Percentiles rank a stretch among this genome's conserved stretches.
phyloP scores from a whole-genome alignment of 805 yeast species.

The Scheffersomyces ergatensis region DNA sequence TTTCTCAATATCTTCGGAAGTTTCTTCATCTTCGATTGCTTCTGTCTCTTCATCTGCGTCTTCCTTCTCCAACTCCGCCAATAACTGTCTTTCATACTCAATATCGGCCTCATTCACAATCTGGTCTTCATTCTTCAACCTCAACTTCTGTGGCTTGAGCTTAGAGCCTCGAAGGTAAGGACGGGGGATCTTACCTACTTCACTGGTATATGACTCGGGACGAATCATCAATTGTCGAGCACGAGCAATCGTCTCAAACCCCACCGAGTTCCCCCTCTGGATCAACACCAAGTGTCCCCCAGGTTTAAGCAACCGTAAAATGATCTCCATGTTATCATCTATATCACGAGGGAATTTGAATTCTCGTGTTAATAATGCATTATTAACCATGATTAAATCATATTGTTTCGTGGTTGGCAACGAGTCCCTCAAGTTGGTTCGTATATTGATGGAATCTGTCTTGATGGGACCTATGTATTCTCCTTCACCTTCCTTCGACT shows the following conservation, averaged over 20 bases:
- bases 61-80: constrained; percentile 19
- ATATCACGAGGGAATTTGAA: constrained; percentile 68
- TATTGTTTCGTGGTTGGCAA: constrained; percentile 56
- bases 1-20: too few species aligned
- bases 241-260: constrained; percentile 84
- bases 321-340: constrained; percentile 60
- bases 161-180: constrained; percentile 58
- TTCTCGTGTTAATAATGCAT: constrained; percentile 64
- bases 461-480: constrained; percentile 47
- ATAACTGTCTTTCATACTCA: constrained; percentile 26
- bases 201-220: constrained; percentile 63
- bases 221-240: constrained; percentile 90
- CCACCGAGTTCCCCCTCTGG: constrained; percentile 88
- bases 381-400: constrained; percentile 81
- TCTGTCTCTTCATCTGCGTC: constrained; percentile 18
- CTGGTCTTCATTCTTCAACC: constrained; percentile 31
- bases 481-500: constrained; percentile 9
- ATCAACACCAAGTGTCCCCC: constrained; percentile 75
- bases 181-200: constrained; percentile 64
- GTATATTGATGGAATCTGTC: constrained; percentile 51
- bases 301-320: constrained; percentile 65
- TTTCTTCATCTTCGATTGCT: too few species aligned
- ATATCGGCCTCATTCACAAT: constrained; percentile 34
- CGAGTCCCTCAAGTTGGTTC: constrained; percentile 53
- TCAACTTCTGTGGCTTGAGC: constrained; percentile 36